Evolutionary conservation across 768 basidiomycete species (phyloP), one percentile per base, ranked within the genome.

Genomic region (Lactarius sp.): DNA sequence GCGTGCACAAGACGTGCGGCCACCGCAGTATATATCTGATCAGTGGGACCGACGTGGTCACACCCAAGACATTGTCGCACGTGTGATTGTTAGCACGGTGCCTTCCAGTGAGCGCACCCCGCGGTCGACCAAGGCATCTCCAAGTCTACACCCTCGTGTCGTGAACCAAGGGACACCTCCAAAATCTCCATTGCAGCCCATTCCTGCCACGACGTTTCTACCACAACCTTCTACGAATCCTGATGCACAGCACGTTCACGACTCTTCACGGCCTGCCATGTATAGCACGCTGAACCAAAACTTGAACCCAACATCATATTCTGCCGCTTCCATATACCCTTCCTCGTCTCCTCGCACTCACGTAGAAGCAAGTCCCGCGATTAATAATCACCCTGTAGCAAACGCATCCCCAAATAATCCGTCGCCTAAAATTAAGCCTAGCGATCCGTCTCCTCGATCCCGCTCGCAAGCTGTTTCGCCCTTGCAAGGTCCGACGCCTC

Each of bases 121-220:
- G 16, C 55, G 65, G 46, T 66, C 65, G 20, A 58, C 65, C 7
- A 68, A 60, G 65, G 46, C 59, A 20, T 66, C 67, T 22, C 67
- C 67, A 36, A 66, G 50, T 50, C 58, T 62, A 46, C 59, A 68
- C 27, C 52, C 65, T 20, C 65, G 58, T 22, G 46, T 33, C 4
- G 58, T 66, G 44, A 58, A 66, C 33, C 67, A 68, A 41, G 66
- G 65, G 52, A 68, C 67, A 52, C 65, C 65, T 22, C 65, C 67
- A 6, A 66, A 63, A 33, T 46, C 52, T 18, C 33, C 50, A 41
- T 22, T 37, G 6, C 66, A 59, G 20, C 55, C 57, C 6, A 42
- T 61, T 16, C 14, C 61, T 37, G 33, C 34, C 12, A 44, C 51
- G n/a, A 33, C 42, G 0, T 53, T 59, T 46, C 56, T 34, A 2